Evolutionary conservation across 2,329 filamentous ascomycete species (phyloP).

Genomic region (Paracoccidioides lutzii): DNA sequence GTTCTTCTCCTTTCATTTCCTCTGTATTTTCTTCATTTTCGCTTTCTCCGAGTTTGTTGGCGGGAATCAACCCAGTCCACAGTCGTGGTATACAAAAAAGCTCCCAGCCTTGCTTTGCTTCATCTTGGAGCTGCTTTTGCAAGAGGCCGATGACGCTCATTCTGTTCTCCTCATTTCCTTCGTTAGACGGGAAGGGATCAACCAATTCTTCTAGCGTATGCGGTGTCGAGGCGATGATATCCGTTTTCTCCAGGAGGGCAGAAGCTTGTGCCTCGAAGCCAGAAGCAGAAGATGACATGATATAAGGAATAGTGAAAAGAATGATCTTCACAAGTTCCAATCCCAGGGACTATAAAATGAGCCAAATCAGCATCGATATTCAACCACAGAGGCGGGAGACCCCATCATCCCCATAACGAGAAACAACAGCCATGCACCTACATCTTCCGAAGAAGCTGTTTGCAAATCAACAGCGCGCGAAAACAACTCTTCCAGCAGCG

Average conservation of each 20-base stretch:
- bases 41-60: conserved; percentile 28
- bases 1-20: conserved; percentile 20
- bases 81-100: conserved; percentile 50
- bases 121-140: conserved; percentile 71
- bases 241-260: conserved; percentile 81
- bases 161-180: conserved; percentile 42
- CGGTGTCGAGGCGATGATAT: conserved; percentile 80
- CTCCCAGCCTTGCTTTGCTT: conserved; percentile 63
- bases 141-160: conserved; percentile 68
- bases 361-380: conserved; percentile 8
- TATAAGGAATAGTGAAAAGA: conserved; percentile 82
- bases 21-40: conserved; percentile 27
- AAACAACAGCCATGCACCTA: conserved; percentile 35
- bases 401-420: background rate
- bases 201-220: conserved; percentile 76
- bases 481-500: conserved; percentile 80
- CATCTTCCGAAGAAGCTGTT: conserved; percentile 84
- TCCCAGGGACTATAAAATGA: conserved; percentile 40
- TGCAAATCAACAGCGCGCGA: conserved; percentile 82
- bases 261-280: conserved; percentile 61
- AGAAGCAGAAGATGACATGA: conserved; percentile 59
- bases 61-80: conserved; percentile 30
- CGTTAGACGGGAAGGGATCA: conserved; percentile 57
- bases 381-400: background rate
- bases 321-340: conserved; percentile 94